A percentile compares a stretch with the other conserved stretches of the same genome.
phyloP scores from a whole-genome alignment of 1,139 yeast genomes.

The Saccharomycopsis phalli region DNA sequence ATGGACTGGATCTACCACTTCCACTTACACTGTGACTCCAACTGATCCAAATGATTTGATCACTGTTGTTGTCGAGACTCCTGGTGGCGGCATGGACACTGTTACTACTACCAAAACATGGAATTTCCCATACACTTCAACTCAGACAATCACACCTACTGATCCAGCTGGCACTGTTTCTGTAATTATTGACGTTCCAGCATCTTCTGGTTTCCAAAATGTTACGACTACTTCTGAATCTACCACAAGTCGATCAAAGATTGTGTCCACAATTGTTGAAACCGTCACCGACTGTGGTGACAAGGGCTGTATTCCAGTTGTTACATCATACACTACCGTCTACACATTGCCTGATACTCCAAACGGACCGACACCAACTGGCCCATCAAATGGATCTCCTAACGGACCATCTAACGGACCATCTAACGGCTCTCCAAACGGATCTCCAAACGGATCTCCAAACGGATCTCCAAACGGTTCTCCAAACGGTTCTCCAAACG shows the following conservation, averaged over 20 bases:
- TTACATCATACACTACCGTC: neutral
- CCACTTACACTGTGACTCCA: neutral
- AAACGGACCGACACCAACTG: neutral
- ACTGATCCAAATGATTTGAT: neutral
- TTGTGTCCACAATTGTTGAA: neutral
- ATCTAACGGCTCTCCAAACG: neutral
- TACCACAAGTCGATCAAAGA: no score
- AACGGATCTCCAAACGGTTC: neutral
- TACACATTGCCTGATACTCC: neutral
- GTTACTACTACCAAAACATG: neutral
- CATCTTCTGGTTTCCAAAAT: neutral
- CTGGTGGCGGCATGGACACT: conserved; percentile 20
- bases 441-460: neutral
- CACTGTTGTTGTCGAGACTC: neutral
- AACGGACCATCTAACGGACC: neutral
- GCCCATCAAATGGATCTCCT: neutral
- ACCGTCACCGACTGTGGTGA: neutral
- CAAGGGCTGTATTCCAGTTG: neutral
- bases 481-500: neutral
- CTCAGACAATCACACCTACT: neutral
- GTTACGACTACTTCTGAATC: neutral
- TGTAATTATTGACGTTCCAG: neutral
- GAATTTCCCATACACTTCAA: neutral
- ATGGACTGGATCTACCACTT: conserved; percentile 1
- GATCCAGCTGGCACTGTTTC: neutral